Base-by-base conservation (phyloP, 768 basidiomycete genomes). In the Mycena kentingensis region DNA sequence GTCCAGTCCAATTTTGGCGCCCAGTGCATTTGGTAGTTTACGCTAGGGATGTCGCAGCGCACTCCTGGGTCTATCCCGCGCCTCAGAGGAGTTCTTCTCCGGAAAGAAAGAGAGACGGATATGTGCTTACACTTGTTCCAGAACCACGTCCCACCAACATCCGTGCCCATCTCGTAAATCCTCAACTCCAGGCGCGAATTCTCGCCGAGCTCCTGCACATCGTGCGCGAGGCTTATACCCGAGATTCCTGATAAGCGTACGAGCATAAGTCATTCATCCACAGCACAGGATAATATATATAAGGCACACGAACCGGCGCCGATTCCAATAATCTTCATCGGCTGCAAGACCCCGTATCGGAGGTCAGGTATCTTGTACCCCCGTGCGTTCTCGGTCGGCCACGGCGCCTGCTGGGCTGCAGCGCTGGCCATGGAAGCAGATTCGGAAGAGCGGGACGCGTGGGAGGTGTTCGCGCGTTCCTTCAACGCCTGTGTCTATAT, bases 131-230 rank as follows among this genome's bases (percentile, higher is more conserved):
- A 59, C 29, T 55, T 65, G 47, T 77, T 78, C 51, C 69, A 67
- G 54, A 64, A 71, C 79, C 78, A 81, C 7, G 79, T 78, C 2
- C 79, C 79, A 2, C 78, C 79, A 8, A 78, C 68, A 2, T 70
- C 71, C 5, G 66, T 49, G 32, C 73, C 72, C 67, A 77, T 77
- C 57, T 81, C 78, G 58, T 77, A 80, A 22, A 79, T 71, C 8
- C 69, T 70, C 13, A 81, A 57, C 7, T 76, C 62, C 18, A 79
- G 55, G 35, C n/a, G n/a, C n/a, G n/a, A n/a, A n/a, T 78, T 74
- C 35, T 70, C 63, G 1, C 78, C 63, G 25, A 59, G 38, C 34
- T 54, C 52, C 36, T 62, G 59, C 10, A 64, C 49, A 39, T 62
- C 59, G 49, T 64, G 63, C 12, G 63, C 56, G 7, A 64, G 61